Evolutionary conservation across 2,329 filamentous ascomycete genomes (phyloP).

Genomic region (Phialophora macrospora): DNA sequence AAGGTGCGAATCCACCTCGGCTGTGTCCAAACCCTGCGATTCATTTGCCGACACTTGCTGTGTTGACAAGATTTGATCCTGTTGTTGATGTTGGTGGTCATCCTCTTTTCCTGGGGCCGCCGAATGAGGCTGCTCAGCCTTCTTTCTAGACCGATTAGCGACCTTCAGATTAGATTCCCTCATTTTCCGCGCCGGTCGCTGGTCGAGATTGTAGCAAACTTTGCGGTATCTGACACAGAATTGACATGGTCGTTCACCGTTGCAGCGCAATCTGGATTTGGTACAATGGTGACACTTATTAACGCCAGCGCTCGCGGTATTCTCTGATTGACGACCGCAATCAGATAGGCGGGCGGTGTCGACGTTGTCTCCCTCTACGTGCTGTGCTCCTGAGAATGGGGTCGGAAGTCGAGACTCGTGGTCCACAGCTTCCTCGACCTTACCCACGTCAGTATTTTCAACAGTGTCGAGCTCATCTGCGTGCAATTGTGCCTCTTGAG

Average conservation of each 20-base stretch:
- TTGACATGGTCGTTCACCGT: constrained; percentile 2
- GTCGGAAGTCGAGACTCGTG: not conserved
- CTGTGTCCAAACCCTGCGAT: not conserved
- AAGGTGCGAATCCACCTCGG: not conserved
- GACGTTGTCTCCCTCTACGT: not conserved
- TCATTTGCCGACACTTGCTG: not conserved
- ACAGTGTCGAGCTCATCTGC: not conserved
- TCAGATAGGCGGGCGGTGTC: not conserved
- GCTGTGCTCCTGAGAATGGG: not conserved
- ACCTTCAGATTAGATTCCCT: not conserved
- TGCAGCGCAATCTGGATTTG: not conserved
- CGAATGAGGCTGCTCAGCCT: not conserved
- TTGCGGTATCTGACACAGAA: not conserved
- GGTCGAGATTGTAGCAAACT: not conserved
- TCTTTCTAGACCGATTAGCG: too few relatives aligned
- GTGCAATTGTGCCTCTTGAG: not conserved
- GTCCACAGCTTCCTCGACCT: not conserved
- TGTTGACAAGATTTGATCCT: not conserved
- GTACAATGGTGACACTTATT: constrained; percentile 4
- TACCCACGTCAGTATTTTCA: not conserved
- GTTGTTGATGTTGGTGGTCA: not conserved
- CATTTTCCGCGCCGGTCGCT: not conserved
- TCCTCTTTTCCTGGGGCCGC: not conserved
- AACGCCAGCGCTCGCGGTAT: not conserved
- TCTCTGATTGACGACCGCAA: not conserved